Evolutionary conservation across 2,329 filamentous ascomycete species (phyloP).

Genomic region (Monosporascus sp.): DNA sequence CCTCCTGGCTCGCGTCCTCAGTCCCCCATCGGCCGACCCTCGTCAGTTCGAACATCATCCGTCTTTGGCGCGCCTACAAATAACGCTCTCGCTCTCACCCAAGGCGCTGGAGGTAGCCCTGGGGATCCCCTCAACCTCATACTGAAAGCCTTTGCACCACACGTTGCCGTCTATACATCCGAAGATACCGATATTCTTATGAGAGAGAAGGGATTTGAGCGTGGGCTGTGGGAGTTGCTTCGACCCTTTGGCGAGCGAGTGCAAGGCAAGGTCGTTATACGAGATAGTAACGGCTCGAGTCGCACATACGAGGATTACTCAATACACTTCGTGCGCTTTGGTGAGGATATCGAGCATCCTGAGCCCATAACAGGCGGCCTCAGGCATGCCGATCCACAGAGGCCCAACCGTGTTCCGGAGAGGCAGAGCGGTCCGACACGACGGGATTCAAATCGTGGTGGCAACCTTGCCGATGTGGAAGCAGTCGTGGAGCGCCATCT

Average conservation of each 20-base stretch:
- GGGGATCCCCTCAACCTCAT: slow-evolving; percentile 62
- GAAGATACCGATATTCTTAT: slow-evolving; percentile 77
- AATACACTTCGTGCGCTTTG: slow-evolving; percentile 75
- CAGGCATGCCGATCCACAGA: slow-evolving; percentile 19
- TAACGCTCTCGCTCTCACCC: slow-evolving; percentile 38
- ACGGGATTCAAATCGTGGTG: slow-evolving; percentile 12
- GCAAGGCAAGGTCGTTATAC: slow-evolving; percentile 79
- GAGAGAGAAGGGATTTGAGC: slow-evolving; percentile 75
- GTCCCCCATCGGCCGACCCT: slow-evolving; percentile 58
- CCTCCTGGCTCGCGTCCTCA: slow-evolving; percentile 62
- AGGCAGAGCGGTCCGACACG: slow-evolving; percentile 14
- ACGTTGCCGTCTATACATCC: slow-evolving; percentile 83
- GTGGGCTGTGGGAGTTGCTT: slow-evolving; percentile 78
- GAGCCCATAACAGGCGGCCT: slow-evolving; percentile 33
- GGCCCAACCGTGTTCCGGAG: slow-evolving; percentile 24
- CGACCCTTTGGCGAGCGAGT: slow-evolving; percentile 87
- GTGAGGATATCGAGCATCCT: slow-evolving; percentile 49
- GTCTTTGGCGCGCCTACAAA: slow-evolving; percentile 46
- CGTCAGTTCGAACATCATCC: slow-evolving; percentile 53
- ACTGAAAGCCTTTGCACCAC: slow-evolving; percentile 79
- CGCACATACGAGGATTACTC: slow-evolving; percentile 84
- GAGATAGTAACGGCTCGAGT: slow-evolving; percentile 84
- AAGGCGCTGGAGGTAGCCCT: slow-evolving; percentile 37
- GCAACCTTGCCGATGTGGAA: slow-evolving; percentile 65
- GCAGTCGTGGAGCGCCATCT: slow-evolving; percentile 76